A percentile compares a stretch with the other conserved stretches of the same genome.
Evolutionary conservation across 306 rosid genomes (phyloP).

Genomic region (Prunus davidiana): DNA sequence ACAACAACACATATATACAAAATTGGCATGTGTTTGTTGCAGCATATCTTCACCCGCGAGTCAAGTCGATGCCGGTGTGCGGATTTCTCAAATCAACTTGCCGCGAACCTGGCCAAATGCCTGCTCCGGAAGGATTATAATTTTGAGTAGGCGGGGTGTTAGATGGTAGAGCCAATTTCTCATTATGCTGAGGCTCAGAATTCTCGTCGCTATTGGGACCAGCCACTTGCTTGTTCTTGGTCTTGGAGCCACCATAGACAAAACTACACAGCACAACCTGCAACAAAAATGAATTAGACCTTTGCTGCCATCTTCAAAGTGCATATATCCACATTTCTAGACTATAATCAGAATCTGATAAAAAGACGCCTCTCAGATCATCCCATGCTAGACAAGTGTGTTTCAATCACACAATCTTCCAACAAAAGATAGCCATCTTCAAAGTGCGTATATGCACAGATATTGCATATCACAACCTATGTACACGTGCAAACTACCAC

Average conservation of each 20-base stretch:
- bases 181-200: slow-evolving; percentile 49
- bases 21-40: slow-evolving; percentile 56
- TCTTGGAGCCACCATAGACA: slow-evolving; percentile 61
- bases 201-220: slow-evolving; percentile 33
- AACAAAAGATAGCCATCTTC: neutral
- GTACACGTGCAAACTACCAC: neutral
- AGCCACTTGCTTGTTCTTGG: slow-evolving; percentile 50
- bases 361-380: neutral
- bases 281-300: slow-evolving; percentile 19
- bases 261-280: slow-evolving; percentile 94
- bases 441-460: neutral
- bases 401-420: neutral
- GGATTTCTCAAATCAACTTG: slow-evolving; percentile 49
- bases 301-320: neutral
- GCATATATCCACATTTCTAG: neutral
- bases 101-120: slow-evolving; percentile 66
- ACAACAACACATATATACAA: slow-evolving; percentile 73
- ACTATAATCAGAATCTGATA: neutral
- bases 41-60: slow-evolving; percentile 59
- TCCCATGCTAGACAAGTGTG: neutral
- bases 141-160: slow-evolving; percentile 53
- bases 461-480: neutral
- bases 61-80: slow-evolving; percentile 88
- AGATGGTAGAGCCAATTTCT: slow-evolving; percentile 47
- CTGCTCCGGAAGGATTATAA: slow-evolving; percentile 48